Evolutionary conservation across 805 yeast species (phyloP).

Genomic region (Yarrowia hollandica): DNA sequence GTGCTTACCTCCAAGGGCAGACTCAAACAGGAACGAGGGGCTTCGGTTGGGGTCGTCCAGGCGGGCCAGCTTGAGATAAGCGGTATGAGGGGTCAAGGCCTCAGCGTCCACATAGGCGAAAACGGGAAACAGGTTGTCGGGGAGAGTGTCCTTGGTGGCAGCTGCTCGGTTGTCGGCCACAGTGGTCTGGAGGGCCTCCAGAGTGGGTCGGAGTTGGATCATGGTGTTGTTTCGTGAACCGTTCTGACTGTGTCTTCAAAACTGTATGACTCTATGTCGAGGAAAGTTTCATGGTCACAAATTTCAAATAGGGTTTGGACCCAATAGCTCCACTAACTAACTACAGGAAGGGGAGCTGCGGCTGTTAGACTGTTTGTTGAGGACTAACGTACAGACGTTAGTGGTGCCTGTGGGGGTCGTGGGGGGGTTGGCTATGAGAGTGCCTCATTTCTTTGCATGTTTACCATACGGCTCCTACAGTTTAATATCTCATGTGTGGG

Average conservation of each 20-base stretch:
- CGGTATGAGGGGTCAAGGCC: slow-evolving; percentile 83
- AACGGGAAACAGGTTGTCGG: slow-evolving; percentile 72
- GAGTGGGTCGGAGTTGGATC: slow-evolving; percentile 27
- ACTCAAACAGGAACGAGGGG: slow-evolving; percentile 75
- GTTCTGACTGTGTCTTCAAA: neutral
- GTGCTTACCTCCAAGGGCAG: slow-evolving; percentile 85
- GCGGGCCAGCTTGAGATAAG: slow-evolving; percentile 78
- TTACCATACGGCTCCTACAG: neutral
- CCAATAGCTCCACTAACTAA: neutral
- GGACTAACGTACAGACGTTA: neutral
- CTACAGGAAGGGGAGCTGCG: neutral
- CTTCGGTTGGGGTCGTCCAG: slow-evolving; percentile 46
- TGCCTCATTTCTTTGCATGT: too few relatives aligned
- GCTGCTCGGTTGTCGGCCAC: slow-evolving; percentile 14
- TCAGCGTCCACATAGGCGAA: slow-evolving; percentile 72
- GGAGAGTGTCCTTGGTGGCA: slow-evolving; percentile 10
- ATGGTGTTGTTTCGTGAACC: neutral
- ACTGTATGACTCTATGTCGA: slow-evolving; percentile 21
- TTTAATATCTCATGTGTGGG: neutral
- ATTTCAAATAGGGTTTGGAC: slow-evolving; percentile 25
- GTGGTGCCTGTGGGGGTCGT: neutral
- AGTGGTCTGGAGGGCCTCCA: slow-evolving; percentile 21
- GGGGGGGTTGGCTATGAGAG: too few relatives aligned
- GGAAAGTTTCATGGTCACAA: slow-evolving; percentile 24
- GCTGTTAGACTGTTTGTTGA: neutral